Evolutionary conservation across 176 grass and related monocot genomes (phyloP).

Genomic region (Coix lacrymajobi): DNA sequence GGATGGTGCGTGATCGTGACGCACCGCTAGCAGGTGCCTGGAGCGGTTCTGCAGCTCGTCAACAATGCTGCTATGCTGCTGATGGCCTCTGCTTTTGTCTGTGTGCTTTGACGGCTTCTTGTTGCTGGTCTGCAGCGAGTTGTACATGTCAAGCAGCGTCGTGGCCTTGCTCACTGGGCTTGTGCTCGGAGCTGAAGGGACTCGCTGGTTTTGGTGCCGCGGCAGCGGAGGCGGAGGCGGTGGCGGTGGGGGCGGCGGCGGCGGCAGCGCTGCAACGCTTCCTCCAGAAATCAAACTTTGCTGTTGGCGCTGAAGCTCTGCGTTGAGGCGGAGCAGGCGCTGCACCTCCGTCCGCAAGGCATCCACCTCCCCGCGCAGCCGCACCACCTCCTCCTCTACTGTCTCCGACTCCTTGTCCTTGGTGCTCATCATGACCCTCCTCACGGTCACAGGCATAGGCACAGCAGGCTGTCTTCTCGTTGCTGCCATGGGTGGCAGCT

Average conservation of each 20-base stretch:
- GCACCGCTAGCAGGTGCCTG: slow-evolving; percentile 66
- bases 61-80: slow-evolving; percentile 38
- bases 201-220: slow-evolving; percentile 14
- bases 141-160: slow-evolving; percentile 68
- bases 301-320: slow-evolving; percentile 12
- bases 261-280: slow-evolving; percentile 8
- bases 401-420: slow-evolving; percentile 10
- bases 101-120: background rate
- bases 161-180: slow-evolving; percentile 62
- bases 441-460: background rate
- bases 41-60: slow-evolving; percentile 94
- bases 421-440: slow-evolving; percentile 15
- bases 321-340: slow-evolving; percentile 48
- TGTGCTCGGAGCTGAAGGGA: background rate
- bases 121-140: slow-evolving; percentile 53
- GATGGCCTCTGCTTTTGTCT: background rate
- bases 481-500: background rate
- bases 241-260: slow-evolving; percentile 35
- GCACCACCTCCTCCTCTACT: slow-evolving; percentile 15
- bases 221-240: background rate
- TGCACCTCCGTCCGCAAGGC: slow-evolving; percentile 41
- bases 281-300: background rate
- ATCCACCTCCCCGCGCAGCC: slow-evolving; percentile 35
- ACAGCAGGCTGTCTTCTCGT: background rate
- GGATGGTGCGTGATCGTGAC: background rate